phyloP scores from a whole-genome alignment of 805 yeast genomes.

The Sungouiozyma intestinalis region DNA sequence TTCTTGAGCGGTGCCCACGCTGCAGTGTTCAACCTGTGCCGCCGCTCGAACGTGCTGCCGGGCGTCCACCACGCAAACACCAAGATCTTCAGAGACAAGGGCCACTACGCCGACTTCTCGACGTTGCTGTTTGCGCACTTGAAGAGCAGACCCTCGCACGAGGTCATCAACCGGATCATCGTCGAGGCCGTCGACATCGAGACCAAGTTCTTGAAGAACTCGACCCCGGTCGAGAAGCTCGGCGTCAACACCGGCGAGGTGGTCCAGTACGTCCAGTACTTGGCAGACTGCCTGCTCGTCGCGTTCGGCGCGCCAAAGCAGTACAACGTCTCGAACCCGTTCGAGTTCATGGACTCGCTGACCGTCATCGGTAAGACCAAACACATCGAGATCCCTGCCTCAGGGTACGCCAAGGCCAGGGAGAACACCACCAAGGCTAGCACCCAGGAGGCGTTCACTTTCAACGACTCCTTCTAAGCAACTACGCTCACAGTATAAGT shows the following conservation, averaged over 20 bases:
- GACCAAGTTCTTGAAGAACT: constrained; percentile 83
- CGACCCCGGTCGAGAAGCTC: constrained; percentile 77
- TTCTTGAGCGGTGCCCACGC: constrained; percentile 97
- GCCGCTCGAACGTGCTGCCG: constrained; percentile 90
- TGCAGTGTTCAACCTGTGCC: constrained; percentile 89
- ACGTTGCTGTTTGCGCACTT: constrained; percentile 88
- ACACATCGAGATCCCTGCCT: constrained; percentile 96
- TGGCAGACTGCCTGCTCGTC: constrained; percentile 85
- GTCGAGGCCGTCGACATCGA: constrained; percentile 92
- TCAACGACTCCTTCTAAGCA: constrained; percentile 83
- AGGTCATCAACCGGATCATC: constrained; percentile 71
- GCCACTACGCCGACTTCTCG: constrained; percentile 95
- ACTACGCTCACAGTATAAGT: background rate
- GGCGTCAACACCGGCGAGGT: constrained; percentile 88
- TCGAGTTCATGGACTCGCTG: constrained; percentile 96
- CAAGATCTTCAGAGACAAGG: constrained; percentile 94
- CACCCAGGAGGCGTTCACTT: constrained; percentile 47
- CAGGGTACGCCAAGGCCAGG: constrained; percentile 97
- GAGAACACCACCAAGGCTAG: constrained; percentile 39
- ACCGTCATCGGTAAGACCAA: constrained; percentile 96
- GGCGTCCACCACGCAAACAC: constrained; percentile 95
- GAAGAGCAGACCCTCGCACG: constrained; percentile 70
- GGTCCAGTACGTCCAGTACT: constrained; percentile 95
- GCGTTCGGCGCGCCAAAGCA: constrained; percentile 83
- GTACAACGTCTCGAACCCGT: constrained; percentile 84